A percentile compares a stretch with the other conserved stretches of the same genome.
Conservation (phyloP, 108 stramenopile species). For the Pseudonitzschia multistriata region DNA sequence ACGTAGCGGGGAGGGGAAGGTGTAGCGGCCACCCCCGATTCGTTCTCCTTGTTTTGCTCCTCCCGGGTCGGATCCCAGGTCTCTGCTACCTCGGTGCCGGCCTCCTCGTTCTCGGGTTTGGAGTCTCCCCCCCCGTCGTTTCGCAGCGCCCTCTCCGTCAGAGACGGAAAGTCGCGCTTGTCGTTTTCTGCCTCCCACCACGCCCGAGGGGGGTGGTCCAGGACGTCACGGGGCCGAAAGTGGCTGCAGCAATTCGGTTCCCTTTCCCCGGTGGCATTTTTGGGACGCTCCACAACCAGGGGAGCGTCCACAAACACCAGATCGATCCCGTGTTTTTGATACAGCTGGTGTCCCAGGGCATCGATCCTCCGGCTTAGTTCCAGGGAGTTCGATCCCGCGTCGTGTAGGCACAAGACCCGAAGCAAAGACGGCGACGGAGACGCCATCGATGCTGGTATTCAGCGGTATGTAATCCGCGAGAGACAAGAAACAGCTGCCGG, state of each 20-base stretch:
- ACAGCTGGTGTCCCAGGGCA: conserved; percentile 60
- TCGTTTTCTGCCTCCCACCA: conserved; percentile 17
- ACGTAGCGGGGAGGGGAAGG: conserved; percentile 9
- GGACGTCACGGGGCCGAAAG: background rate
- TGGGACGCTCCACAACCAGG: conserved; percentile 23
- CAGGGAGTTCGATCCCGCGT: conserved; percentile 56
- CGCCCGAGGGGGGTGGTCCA: conserved; percentile 16
- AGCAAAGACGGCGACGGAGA: conserved; percentile 35
- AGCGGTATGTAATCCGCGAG: no score
- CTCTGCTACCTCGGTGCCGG: conserved; percentile 4
- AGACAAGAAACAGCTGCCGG: no score
- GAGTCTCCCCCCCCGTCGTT: background rate
- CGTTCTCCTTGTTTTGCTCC: no score
- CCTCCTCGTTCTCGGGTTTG: conserved; percentile 14
- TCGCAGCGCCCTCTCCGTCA: background rate
- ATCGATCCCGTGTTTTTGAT: conserved; percentile 74
- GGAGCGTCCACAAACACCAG: conserved; percentile 78
- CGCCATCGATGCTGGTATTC: background rate
- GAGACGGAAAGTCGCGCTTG: background rate
- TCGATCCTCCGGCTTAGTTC: conserved; percentile 44
- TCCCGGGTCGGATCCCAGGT: conserved; percentile 1
- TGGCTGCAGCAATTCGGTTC: background rate
- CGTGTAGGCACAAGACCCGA: conserved; percentile 81
- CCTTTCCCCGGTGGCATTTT: background rate
- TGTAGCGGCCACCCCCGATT: background rate